A percentile compares a stretch with the other conserved stretches of the same genome.
Conservation (phyloP, 345 rosid genomes). For the Mangifera indica region DNA sequence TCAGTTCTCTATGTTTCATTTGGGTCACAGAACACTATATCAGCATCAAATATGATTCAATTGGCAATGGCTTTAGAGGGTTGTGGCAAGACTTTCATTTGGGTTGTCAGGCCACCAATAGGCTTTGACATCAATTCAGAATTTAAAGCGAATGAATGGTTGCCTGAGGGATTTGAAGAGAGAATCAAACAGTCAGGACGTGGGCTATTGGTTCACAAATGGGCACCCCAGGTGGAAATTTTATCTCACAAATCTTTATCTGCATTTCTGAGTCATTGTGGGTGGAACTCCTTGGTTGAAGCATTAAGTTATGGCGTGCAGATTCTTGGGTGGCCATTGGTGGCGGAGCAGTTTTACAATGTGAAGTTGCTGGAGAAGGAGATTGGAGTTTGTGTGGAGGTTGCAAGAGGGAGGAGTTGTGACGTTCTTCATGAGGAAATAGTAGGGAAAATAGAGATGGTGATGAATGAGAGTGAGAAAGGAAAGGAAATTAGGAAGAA, state of each 20-base stretch:
- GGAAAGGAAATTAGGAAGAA: constrained; percentile 27
- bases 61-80: constrained; percentile 29
- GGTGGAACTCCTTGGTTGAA: constrained; percentile 39
- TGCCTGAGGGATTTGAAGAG: constrained; percentile 32
- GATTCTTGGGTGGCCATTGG: constrained; percentile 29
- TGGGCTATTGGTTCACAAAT: constrained; percentile 27
- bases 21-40: constrained; percentile 31
- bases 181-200: constrained; percentile 14
- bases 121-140: constrained; percentile 35
- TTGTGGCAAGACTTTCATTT: constrained; percentile 29
- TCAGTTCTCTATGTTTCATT: constrained; percentile 32
- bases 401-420: constrained; percentile 22
- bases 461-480: constrained; percentile 28
- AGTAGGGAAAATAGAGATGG: constrained; percentile 23
- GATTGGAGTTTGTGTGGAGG: constrained; percentile 27
- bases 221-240: constrained; percentile 40
- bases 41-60: constrained; percentile 31
- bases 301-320: constrained; percentile 29
- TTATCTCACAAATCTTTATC: constrained; percentile 27
- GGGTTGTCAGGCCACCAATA: constrained; percentile 34
- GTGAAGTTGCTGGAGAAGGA: constrained; percentile 26
- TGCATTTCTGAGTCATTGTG: constrained; percentile 34
- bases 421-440: constrained; percentile 19
- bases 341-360: constrained; percentile 30
- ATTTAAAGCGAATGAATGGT: constrained; percentile 28